phyloP scores from a whole-genome alignment of 805 yeast species.

The Kodamaea laetipori region DNA sequence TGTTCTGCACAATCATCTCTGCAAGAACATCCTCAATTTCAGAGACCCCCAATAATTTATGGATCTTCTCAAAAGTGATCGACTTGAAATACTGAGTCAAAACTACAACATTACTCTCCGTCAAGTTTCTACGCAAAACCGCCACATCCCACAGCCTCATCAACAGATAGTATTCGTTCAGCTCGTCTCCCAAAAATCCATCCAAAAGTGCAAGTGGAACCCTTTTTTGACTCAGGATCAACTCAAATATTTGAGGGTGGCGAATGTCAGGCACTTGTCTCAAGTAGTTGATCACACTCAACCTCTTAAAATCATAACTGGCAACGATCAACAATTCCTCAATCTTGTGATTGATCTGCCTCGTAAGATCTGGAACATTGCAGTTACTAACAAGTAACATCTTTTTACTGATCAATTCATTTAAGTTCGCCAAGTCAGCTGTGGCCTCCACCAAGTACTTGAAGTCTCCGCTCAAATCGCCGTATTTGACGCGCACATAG shows the following conservation, averaged over 20 bases:
- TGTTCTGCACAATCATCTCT: constrained; percentile 37
- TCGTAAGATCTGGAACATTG: constrained; percentile 5
- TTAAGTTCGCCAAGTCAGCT: constrained; percentile 16
- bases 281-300: constrained; percentile 26
- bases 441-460: constrained; percentile 24
- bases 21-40: constrained; percentile 31
- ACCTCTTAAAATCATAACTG: constrained; percentile 37
- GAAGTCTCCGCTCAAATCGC: constrained; percentile 37
- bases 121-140: constrained; percentile 19
- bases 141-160: constrained; percentile 4
- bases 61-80: constrained; percentile 24
- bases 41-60: constrained; percentile 20
- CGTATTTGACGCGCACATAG: constrained; percentile 27
- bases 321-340: constrained; percentile 33
- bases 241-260: constrained; percentile 12
- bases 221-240: constrained; percentile 17
- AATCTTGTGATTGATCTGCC: constrained; percentile 27
- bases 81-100: constrained; percentile 33
- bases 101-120: constrained; percentile 35
- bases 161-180: constrained; percentile 11
- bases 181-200: constrained; percentile 15
- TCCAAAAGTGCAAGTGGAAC: constrained; percentile 20
- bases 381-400: constrained; percentile 23
- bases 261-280: neutral
- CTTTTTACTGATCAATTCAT: constrained; percentile 33